A percentile compares a stretch with the other conserved stretches of the same genome.
Evolutionary conservation across 495 filamentous ascomycete genomes (phyloP).

Genomic region (Talaromyces nanjingensis): DNA sequence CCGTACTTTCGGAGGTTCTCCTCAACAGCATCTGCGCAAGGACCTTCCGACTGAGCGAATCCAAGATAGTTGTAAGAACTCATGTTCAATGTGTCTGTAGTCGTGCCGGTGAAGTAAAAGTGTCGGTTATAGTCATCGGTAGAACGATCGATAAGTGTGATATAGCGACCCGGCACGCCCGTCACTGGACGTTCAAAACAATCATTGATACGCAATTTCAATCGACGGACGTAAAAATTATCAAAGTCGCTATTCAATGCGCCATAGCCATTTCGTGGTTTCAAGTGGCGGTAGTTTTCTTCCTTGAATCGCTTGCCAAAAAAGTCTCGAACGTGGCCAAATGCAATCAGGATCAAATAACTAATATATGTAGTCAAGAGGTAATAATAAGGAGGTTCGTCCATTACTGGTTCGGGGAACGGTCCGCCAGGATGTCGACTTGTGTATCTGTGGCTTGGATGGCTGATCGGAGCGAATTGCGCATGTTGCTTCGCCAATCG

Average conservation of each 20-base stretch:
- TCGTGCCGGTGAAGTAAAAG: constrained; percentile 81
- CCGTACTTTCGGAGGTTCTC: constrained; percentile 78
- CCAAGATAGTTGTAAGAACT: constrained; percentile 99
- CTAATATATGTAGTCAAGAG: constrained; percentile 95
- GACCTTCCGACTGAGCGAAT: constrained; percentile 95
- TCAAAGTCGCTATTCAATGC: constrained; percentile 98
- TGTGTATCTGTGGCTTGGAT: constrained; percentile 73
- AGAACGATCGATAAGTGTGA: constrained; percentile 81
- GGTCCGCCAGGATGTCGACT: constrained; percentile 73
- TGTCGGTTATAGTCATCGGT: constrained; percentile 83
- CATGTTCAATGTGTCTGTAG: constrained; percentile 95
- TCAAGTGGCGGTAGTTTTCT: constrained; percentile 75
- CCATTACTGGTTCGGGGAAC: constrained; percentile 78
- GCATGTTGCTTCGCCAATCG: constrained; percentile 72
- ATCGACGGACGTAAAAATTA: constrained; percentile 89
- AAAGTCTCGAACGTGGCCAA: constrained; percentile 93
- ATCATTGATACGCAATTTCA: constrained; percentile 93
- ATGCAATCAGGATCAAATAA: constrained; percentile 91
- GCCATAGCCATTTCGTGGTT: constrained; percentile 79
- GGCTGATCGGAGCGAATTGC: constrained; percentile 83
- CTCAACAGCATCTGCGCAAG: constrained; percentile 91
- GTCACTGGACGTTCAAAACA: constrained; percentile 89
- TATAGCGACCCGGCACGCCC: constrained; percentile 88
- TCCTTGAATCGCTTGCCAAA: constrained; percentile 93
- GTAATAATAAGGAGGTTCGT: constrained; percentile 95